Evolutionary conservation across 75 land plant species (phyloP).

Genomic region (Sequoiadendron giganteum): DNA sequence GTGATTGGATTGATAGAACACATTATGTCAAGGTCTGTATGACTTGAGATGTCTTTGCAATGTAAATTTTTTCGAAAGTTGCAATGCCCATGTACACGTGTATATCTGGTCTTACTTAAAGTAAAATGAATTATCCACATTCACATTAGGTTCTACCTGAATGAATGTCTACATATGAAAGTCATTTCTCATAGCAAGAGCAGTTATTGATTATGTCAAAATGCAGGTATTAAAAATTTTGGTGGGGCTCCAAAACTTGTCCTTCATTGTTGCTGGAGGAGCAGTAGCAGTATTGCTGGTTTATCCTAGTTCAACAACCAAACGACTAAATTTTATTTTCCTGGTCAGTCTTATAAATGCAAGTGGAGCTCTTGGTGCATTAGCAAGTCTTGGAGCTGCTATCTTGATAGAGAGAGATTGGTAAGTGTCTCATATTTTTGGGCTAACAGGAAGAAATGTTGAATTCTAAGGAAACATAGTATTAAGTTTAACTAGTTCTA

Average conservation of each 20-base stretch:
- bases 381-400: slow-evolving; percentile 82
- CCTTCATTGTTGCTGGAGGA: slow-evolving; percentile 68
- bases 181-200: neutral
- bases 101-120: neutral
- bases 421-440: slow-evolving; percentile 30
- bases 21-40: slow-evolving; percentile 56
- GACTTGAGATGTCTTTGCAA: neutral
- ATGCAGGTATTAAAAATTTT: slow-evolving; percentile 67
- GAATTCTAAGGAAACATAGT: neutral
- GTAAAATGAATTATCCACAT: neutral
- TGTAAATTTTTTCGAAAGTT: neutral
- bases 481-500: neutral
- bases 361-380: slow-evolving; percentile 76
- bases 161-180: neutral
- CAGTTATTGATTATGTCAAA: neutral
- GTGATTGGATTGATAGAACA: slow-evolving; percentile 57
- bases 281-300: slow-evolving; percentile 50
- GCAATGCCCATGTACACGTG: neutral
- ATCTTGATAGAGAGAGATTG: slow-evolving; percentile 96
- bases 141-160: neutral
- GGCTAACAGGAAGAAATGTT: neutral
- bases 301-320: slow-evolving; percentile 23
- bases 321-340: slow-evolving; percentile 22
- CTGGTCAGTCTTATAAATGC: slow-evolving; percentile 67
- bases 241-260: slow-evolving; percentile 68